phyloP scores from a whole-genome alignment of 352 stramenopile species.

The Pythium pyrilobum region DNA sequence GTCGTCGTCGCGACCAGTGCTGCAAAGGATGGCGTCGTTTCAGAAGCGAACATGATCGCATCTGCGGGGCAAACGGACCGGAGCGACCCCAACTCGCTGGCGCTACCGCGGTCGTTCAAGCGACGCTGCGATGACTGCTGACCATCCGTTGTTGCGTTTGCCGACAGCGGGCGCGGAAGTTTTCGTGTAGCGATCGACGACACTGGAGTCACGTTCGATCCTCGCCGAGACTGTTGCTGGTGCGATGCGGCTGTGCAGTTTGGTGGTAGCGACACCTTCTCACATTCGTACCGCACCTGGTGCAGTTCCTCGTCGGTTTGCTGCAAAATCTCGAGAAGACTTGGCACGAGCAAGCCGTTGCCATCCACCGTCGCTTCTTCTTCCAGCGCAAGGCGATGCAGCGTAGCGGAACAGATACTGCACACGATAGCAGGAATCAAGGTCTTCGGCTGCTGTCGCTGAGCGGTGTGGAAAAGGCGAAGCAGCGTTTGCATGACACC shows the following conservation, averaged over 20 bases:
- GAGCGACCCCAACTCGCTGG: no score
- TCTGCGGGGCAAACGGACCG: no score
- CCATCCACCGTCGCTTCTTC: conserved; percentile 39
- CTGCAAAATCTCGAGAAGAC: conserved; percentile 44
- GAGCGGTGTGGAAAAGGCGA: conserved; percentile 26
- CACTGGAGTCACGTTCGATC: no score
- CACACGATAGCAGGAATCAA: conserved; percentile 10
- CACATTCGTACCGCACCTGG: conserved; percentile 67
- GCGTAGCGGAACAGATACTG: conserved; percentile 55
- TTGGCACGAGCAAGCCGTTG: conserved; percentile 38
- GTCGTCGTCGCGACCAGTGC: conserved; percentile 25
- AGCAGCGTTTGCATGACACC: conserved; percentile 52
- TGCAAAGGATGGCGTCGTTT: not conserved
- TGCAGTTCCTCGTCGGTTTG: conserved; percentile 63
- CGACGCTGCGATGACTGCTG: no score
- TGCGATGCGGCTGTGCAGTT: not conserved
- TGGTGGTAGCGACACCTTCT: conserved; percentile 54
- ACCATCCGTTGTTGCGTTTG: not conserved
- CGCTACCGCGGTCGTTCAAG: no score
- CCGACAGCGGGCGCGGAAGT: no score
- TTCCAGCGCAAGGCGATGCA: conserved; percentile 65
- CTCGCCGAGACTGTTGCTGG: not conserved
- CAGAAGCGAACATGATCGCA: no score
- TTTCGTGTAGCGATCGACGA: no score
- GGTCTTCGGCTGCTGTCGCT: not conserved